Base-by-base conservation (phyloP, 805 yeast species). In the Wickerhamomyces chaumierensis region DNA sequence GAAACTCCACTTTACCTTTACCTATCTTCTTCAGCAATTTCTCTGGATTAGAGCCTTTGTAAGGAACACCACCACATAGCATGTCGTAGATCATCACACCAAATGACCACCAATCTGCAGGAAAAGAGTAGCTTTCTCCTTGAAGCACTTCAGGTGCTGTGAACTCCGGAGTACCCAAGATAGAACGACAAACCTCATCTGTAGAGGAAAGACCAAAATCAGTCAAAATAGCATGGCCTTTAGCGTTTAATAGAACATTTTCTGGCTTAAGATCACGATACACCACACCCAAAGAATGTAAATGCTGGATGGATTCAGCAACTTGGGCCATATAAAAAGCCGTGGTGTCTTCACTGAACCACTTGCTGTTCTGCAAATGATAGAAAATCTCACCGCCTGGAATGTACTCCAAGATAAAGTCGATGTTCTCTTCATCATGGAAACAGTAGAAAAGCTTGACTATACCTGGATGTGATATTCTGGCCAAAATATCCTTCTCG, bases 51-150 rank as follows among this genome's bases (percentile, higher is more conserved):
- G 68, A 74, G 1, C 95, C 95, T 0, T 84, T 75, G 55, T 81
- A 86, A 0, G 95, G 95, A 0, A 94, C 88, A 36, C 75, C 67
- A 0, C 95, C 95, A 1, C 83, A 73, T 36, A 87, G 61, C 69
- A 86, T 68, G 55, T 87, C 95, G 49, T 63, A 82, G 33, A 78
- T 61, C 35, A 86, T 77, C 15, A 92, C 79, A 0, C 95, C 96
- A 32, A 86, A 61, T 0, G 94, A 82, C 87, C 95, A 86, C 90
- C 95, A 85, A 55, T 86, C 96, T 32, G 87, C 94, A 35, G 75
- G 69, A 39, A 73, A 80, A 46, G 81, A 85, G 56, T 86, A 87
- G 16, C 73, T 71, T 48, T 78, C 72, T n/a, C 95, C 95, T 40
- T 68, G 71, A 27, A 87, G 61, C 13, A 87, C 81, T 55, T 86